Percentiles rank a stretch among this genome's conserved stretches.
Conservation (phyloP, 2,329 filamentous ascomycete species). For the Zymoseptoria ardabiliae region DNA sequence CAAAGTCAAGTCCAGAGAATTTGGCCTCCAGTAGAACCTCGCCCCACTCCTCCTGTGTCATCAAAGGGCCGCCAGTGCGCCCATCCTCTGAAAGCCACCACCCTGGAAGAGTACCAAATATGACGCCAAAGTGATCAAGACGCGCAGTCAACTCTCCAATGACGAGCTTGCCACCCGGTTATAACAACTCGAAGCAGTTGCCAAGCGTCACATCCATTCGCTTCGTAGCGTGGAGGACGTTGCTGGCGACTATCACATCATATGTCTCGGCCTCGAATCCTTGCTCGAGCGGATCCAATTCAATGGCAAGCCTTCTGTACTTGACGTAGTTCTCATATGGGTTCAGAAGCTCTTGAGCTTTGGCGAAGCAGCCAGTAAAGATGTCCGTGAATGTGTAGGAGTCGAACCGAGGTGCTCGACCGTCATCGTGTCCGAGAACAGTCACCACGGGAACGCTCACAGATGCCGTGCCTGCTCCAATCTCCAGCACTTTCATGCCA, state of each 20-base stretch:
- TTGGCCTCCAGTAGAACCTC: conserved; percentile 22
- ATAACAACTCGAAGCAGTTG: conserved; percentile 19
- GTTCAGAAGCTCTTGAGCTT: conserved; percentile 27
- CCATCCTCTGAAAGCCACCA: conserved; percentile 2
- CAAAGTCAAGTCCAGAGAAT: conserved; percentile 27
- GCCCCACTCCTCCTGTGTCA: conserved; percentile 26
- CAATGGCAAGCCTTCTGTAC: conserved; percentile 28
- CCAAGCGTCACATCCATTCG: conserved; percentile 13
- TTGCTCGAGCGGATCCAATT: conserved; percentile 26
- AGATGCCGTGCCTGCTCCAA: conserved; percentile 41
- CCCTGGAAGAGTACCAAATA: conserved; percentile 2
- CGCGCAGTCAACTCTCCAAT: conserved; percentile 10
- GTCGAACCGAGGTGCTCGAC: conserved; percentile 18
- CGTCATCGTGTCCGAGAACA: not conserved
- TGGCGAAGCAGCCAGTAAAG: conserved; percentile 35
- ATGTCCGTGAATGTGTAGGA: conserved; percentile 44
- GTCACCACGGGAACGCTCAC: conserved; percentile 33
- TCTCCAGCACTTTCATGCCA: conserved; percentile 37
- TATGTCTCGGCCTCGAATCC: conserved; percentile 27
- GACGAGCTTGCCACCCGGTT: conserved; percentile 17
- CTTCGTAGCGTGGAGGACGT: conserved; percentile 21
- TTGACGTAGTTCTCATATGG: conserved; percentile 22
- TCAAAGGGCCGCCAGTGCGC: not conserved
- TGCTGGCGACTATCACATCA: conserved; percentile 22
- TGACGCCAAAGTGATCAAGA: not conserved